Conservation (phyloP, 2,329 filamentous ascomycete species). For the Plectosphaerella cucumerina region DNA sequence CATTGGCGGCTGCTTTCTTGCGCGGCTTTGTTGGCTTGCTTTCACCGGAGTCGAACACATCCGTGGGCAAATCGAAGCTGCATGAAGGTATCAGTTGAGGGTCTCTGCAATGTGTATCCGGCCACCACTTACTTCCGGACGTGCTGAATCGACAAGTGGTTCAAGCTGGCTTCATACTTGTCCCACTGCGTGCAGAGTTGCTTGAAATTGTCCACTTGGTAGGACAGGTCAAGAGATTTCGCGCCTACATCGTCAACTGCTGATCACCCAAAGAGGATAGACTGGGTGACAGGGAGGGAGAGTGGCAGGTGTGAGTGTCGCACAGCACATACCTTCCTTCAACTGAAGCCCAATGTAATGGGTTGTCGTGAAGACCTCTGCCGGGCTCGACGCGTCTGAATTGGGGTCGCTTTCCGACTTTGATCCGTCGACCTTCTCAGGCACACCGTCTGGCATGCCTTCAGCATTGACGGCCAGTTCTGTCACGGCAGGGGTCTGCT, state of each 20-base stretch:
- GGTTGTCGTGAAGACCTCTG: constrained; percentile 76
- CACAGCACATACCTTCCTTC: constrained; percentile 58
- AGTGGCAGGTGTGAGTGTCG: background rate
- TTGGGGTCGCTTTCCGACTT: background rate
- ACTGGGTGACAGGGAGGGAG: background rate
- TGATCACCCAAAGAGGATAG: background rate
- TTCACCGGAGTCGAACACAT: constrained; percentile 83
- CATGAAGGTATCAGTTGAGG: constrained; percentile 1
- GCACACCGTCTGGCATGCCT: constrained; percentile 5
- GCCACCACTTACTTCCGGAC: constrained; percentile 69
- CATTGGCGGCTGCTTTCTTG: constrained; percentile 28
- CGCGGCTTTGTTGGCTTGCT: constrained; percentile 56
- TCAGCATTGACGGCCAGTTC: constrained; percentile 1
- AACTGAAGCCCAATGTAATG: constrained; percentile 91
- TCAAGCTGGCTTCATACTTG: constrained; percentile 69
- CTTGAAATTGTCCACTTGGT: constrained; percentile 83
- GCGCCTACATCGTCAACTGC: constrained; percentile 46
- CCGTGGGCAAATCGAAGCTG: constrained; percentile 83
- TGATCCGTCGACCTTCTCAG: constrained; percentile 4
- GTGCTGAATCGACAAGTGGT: constrained; percentile 63
- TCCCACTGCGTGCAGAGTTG: constrained; percentile 72
- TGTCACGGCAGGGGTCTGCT: too few relatives aligned
- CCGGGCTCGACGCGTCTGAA: background rate
- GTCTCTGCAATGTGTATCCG: background rate
- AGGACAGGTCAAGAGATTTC: constrained; percentile 72